Percentiles rank a stretch among this genome's conserved stretches.
These are phyloP conservation scores for Sherardia arvensis DNA, from an alignment of 257 asterid genomes.

Conservation along the genomic window DNA sequence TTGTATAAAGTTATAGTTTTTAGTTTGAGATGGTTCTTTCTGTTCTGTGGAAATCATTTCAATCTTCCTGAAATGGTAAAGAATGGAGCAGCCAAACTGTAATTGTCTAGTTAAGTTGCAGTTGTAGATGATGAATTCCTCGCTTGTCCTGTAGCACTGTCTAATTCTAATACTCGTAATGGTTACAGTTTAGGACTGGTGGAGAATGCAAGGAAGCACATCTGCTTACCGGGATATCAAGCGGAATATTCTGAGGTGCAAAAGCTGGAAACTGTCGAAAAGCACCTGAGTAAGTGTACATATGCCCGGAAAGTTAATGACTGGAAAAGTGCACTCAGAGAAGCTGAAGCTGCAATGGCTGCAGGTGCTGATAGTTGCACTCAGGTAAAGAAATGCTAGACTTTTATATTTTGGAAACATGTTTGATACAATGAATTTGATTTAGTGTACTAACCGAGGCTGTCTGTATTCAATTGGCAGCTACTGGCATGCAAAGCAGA, in stretches of 20 bases:
- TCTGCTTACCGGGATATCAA: constrained; percentile 30
- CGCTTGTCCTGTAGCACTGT: constrained; percentile 17
- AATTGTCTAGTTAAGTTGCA: neutral
- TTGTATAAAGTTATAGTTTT: neutral
- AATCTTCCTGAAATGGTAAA: neutral
- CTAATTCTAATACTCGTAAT: constrained; percentile 24
- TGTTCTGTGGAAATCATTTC: too few relatives aligned
- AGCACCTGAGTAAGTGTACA: constrained; percentile 48
- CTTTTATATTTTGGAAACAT: neutral
- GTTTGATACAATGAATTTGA: neutral
- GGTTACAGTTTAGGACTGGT: constrained; percentile 45
- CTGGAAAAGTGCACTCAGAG: constrained; percentile 52
- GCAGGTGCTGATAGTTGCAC: constrained; percentile 72
- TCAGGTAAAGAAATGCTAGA: constrained; percentile 37
- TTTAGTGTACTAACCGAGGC: constrained; percentile 13
- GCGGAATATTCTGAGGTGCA: constrained; percentile 30
- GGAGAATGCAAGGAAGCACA: constrained; percentile 37
- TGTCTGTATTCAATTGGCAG: constrained; percentile 47
- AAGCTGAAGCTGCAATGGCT: constrained; percentile 57
- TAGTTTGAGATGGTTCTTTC: neutral
- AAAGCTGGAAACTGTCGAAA: constrained; percentile 60
- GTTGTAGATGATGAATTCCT: constrained; percentile 4
- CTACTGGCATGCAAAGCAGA: constrained; percentile 79
- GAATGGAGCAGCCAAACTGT: neutral
- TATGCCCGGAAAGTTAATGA: constrained; percentile 56